phyloP scores from a whole-genome alignment of 257 asterid species.

The Solanum commersonii region DNA sequence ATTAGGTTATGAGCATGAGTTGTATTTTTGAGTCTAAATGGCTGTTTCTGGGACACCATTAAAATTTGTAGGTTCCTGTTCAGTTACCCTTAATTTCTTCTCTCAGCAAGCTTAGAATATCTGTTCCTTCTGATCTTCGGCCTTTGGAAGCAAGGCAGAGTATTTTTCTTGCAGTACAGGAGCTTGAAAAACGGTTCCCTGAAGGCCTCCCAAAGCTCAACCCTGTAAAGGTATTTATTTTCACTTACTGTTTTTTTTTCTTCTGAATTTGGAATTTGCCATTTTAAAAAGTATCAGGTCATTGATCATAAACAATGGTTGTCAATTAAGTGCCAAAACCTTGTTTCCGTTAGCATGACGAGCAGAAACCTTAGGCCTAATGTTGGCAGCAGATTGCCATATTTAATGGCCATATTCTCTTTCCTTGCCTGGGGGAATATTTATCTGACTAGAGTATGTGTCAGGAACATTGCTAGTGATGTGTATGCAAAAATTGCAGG shows the following conservation, averaged over 20 bases:
- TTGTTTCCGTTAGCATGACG: neutral
- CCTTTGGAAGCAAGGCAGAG: slow-evolving; percentile 81
- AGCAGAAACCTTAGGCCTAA: neutral
- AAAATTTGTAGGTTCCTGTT: slow-evolving; percentile 68
- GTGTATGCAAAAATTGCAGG: neutral
- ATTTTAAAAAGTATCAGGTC: neutral
- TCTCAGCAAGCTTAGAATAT: slow-evolving; percentile 71
- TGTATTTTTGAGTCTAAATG: neutral
- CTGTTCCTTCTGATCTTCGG: slow-evolving; percentile 82
- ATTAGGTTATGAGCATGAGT: neutral
- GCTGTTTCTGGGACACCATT: neutral
- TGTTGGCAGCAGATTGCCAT: neutral
- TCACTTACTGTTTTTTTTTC: neutral
- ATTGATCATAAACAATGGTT: neutral
- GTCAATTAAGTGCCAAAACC: neutral
- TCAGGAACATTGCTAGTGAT: neutral
- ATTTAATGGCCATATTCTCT: neutral
- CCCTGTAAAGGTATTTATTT: slow-evolving; percentile 64
- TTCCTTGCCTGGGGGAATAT: neutral
- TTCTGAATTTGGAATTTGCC: neutral
- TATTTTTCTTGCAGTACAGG: slow-evolving; percentile 70
- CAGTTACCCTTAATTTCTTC: slow-evolving; percentile 87
- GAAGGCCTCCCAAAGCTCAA: slow-evolving; percentile 90
- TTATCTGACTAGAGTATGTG: neutral
- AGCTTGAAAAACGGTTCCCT: slow-evolving; percentile 84